Evolutionary conservation across 2,329 filamentous ascomycete species (phyloP).

Genomic region (Trichoderma breve): DNA sequence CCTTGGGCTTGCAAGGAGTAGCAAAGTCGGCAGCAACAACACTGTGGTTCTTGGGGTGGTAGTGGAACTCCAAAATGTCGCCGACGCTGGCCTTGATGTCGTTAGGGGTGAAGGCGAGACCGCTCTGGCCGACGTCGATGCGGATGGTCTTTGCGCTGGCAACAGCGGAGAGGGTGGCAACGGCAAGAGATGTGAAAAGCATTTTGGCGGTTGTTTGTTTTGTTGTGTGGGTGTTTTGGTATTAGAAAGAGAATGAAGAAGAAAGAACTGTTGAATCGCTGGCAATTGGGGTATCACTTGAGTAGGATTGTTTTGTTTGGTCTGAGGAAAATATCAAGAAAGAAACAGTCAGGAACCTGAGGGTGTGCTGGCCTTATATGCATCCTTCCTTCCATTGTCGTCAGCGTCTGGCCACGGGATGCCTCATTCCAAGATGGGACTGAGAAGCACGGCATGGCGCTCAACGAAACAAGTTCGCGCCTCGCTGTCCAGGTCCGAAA

Average conservation of each 20-base stretch:
- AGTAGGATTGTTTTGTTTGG: not conserved
- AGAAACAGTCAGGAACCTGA: not conserved
- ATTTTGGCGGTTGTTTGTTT: constrained; percentile 17
- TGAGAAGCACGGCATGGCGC: not conserved
- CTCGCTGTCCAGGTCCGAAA: not conserved
- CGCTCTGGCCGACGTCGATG: constrained; percentile 44
- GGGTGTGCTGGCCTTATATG: constrained; percentile 12
- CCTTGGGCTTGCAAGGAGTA: constrained; percentile 45
- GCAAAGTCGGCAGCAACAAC: constrained; percentile 47
- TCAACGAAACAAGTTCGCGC: not conserved
- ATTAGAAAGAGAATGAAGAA: not conserved
- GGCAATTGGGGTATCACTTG: not conserved
- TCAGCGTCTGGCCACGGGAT: not conserved
- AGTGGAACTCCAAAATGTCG: constrained; percentile 51
- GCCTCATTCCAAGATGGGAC: not conserved
- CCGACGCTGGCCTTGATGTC: constrained; percentile 44
- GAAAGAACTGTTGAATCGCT: not conserved
- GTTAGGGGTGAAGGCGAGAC: constrained; percentile 42
- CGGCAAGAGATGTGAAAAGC: constrained; percentile 20
- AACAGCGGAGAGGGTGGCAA: constrained; percentile 22
- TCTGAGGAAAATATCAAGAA: not conserved
- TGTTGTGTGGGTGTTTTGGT: not conserved
- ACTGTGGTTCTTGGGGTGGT: constrained; percentile 46
- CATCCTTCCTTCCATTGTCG: not conserved
- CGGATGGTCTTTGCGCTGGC: constrained; percentile 30